Conservation (phyloP, 805 yeast genomes). For the Jamesozyma piceae region DNA sequence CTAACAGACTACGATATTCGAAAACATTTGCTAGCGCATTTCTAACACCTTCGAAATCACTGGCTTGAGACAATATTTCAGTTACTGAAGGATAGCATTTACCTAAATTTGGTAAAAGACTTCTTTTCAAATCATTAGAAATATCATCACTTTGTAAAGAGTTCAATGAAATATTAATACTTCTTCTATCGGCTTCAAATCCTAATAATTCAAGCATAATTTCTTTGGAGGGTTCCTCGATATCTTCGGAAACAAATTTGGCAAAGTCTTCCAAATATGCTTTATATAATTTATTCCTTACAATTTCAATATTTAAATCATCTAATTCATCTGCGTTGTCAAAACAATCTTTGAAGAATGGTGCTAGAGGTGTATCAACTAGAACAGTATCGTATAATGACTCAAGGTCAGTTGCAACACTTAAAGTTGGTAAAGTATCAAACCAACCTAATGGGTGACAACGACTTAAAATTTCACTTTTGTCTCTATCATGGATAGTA, state of each 20-base stretch:
- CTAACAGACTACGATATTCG: conserved; percentile 53
- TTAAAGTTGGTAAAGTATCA: conserved; percentile 89
- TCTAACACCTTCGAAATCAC: conserved; percentile 75
- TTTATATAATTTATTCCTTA: conserved; percentile 83
- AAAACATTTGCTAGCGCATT: conserved; percentile 51
- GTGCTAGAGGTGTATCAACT: conserved; percentile 95
- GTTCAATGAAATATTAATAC: conserved; percentile 84
- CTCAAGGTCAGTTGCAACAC: conserved; percentile 91
- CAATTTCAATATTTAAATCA: conserved; percentile 89
- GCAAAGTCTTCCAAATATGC: conserved; percentile 87
- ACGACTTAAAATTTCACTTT: conserved; percentile 74
- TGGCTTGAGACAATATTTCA: conserved; percentile 60
- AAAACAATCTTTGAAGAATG: conserved; percentile 85
- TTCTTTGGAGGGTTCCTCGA: conserved; percentile 70
- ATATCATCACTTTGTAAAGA: conserved; percentile 44
- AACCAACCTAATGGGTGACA: conserved; percentile 98
- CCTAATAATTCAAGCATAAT: conserved; percentile 68
- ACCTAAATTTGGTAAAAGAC: conserved; percentile 77
- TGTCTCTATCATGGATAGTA: conserved; percentile 89
- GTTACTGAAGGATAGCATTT: conserved; percentile 62
- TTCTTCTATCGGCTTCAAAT: conserved; percentile 93
- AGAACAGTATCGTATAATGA: conserved; percentile 86
- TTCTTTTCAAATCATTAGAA: conserved; percentile 59
- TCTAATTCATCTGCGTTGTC: conserved; percentile 81
- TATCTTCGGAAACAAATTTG: conserved; percentile 48